Base-by-base conservation (phyloP, 225 moss, liverwort and hornwort species). In the Pseudisothecium myosuroides region DNA sequence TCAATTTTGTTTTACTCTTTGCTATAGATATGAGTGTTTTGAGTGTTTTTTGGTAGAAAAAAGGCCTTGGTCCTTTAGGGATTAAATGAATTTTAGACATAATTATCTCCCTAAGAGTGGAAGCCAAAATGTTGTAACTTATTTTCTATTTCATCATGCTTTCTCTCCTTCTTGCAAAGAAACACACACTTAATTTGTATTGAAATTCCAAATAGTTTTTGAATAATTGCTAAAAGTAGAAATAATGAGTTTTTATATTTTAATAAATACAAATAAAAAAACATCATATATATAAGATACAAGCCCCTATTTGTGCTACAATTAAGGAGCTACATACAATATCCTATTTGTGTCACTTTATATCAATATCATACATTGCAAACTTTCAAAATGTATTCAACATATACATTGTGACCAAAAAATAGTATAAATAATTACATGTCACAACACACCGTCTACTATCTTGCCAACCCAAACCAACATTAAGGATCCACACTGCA, bases 401-500 rank as follows among this genome's bases (percentile, higher is more conserved):
- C 2, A 27, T 43, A 27, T 5, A 27, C 14, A 43, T 71, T 15
- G 27, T 71, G 27, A 27, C 71, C 41, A 7, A 26, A 71, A 43
- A 41, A 2, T 41, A 13, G 9, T 43, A 72, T 9, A 71, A 71
- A 14, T 26, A 71, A 15, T 71, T 8, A 71, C 41, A 41, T 71
- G 8, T n/a, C 4, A 69, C 14, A 23, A 24, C 4, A 69, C 7
- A 39, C 3, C 0, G 0, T 71, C 2, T 15, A 0, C 15, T 71
- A 71, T 3, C 71, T 41, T 71, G 5, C 2, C 14, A 71, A 71
- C 0, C 15, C 39, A 69, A 69, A 1, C 22, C 39, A 7, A 41
- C 1, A 39, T 14, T 7, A 1, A 39, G 1, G 14, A 41, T 0
- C 14, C 8, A 24, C 3, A 15, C 1, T 41, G 1, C 22, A 55